These are phyloP conservation scores for Raphanus raphanistrum DNA, from an alignment of 345 rosid species.

Conservation along the genomic window DNA sequence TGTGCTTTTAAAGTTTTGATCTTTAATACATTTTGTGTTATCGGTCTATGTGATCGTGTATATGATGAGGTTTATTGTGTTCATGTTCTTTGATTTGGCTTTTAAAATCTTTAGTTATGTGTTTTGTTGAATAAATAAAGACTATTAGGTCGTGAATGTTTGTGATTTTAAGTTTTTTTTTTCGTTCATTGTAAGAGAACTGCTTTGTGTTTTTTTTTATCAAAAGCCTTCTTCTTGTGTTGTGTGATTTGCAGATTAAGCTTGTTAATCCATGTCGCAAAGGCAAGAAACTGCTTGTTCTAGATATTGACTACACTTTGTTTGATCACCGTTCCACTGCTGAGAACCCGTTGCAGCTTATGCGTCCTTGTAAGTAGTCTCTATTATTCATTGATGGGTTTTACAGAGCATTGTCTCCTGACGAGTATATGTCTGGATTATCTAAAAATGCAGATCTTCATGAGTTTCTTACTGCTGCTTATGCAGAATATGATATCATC, in stretches of 20 bases:
- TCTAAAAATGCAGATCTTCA: slow-evolving; percentile 67
- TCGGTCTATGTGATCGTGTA: not conserved
- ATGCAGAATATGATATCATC: slow-evolving; percentile 89
- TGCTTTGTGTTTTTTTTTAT: not conserved
- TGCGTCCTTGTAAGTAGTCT: slow-evolving; percentile 81
- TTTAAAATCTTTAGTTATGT: not conserved
- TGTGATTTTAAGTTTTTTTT: not conserved
- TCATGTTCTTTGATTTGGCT: not conserved
- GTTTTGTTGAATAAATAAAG: not conserved
- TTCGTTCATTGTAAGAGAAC: not conserved
- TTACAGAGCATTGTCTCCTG: not conserved
- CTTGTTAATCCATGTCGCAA: slow-evolving; percentile 54
- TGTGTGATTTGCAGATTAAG: slow-evolving; percentile 53
- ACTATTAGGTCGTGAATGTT: not conserved
- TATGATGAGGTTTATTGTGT: slow-evolving; percentile 3
- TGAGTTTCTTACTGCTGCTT: slow-evolving; percentile 90
- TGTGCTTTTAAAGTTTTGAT: not conserved
- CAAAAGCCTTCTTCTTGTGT: not conserved
- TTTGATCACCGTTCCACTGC: slow-evolving; percentile 96
- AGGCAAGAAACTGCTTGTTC: slow-evolving; percentile 89
- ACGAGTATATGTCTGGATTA: slow-evolving; percentile 8
- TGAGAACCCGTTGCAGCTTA: slow-evolving; percentile 85
- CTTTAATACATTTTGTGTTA: not conserved
- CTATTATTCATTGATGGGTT: not conserved
- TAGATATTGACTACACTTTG: slow-evolving; percentile 93